phyloP scores from a whole-genome alignment of 2,329 filamentous ascomycete species.

The Colletotrichum agaves region DNA sequence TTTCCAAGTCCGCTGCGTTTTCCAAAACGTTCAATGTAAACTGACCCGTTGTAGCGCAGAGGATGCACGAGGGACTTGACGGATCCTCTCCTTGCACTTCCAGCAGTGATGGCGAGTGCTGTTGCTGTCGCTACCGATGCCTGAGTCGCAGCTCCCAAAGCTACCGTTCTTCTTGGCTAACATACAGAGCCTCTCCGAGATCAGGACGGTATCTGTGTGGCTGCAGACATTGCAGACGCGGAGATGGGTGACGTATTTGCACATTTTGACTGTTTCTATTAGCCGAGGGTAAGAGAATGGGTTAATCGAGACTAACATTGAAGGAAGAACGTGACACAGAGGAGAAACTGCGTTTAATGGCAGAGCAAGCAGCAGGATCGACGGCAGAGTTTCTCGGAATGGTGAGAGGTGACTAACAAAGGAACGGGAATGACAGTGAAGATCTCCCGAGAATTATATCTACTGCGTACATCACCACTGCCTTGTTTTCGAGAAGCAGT shows the following conservation, averaged over 20 bases:
- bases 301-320: neutral
- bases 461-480: neutral
- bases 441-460: conserved; percentile 9
- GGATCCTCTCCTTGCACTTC: conserved; percentile 48
- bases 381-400: neutral
- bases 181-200: conserved; percentile 49
- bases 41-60: conserved; percentile 19
- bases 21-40: neutral
- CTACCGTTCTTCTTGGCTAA: conserved; percentile 44
- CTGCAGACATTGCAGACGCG: conserved; percentile 49
- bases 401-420: neutral
- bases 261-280: conserved; percentile 44
- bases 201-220: conserved; percentile 49
- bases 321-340: neutral
- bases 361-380: neutral
- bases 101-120: conserved; percentile 48
- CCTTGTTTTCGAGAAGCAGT: neutral
- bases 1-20: neutral
- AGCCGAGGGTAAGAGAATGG: neutral
- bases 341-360: neutral
- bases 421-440: neutral
- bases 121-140: conserved; percentile 44
- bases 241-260: conserved; percentile 50
- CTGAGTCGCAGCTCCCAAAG: conserved; percentile 51
- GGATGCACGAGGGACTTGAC: conserved; percentile 13